Evolutionary conservation across 73 alveolate genomes (phyloP).

Genomic region (Paramecium pentaurelia): DNA sequence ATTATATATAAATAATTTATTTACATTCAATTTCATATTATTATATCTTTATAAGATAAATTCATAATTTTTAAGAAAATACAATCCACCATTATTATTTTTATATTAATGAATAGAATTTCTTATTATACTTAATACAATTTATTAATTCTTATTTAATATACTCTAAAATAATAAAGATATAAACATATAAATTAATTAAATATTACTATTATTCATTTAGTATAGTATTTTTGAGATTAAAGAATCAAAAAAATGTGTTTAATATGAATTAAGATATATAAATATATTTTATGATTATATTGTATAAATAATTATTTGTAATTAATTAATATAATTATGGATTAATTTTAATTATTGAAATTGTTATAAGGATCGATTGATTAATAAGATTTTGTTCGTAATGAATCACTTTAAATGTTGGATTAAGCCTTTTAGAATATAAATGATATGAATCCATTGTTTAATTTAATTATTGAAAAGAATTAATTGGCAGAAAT

Average conservation of each 20-base stretch:
- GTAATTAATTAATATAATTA: background rate
- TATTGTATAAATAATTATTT: background rate
- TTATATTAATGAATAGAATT: background rate
- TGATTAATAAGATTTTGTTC: background rate
- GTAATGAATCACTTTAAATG: background rate
- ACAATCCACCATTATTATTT: background rate
- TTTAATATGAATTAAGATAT: background rate
- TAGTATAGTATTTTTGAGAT: background rate
- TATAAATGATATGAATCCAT: background rate
- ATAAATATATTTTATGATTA: background rate
- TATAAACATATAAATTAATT: background rate
- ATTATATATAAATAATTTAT: background rate
- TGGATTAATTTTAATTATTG: background rate
- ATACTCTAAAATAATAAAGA: background rate
- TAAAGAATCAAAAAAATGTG: background rate
- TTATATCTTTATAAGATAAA: background rate
- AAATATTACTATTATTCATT: background rate
- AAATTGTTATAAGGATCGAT: constrained; percentile 9
- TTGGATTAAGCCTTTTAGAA: background rate
- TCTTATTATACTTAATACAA: background rate
- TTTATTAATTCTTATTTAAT: background rate
- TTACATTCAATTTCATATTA: background rate
- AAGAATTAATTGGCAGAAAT: background rate
- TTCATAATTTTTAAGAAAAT: background rate
- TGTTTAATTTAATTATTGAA: background rate